phyloP scores from a whole-genome alignment of 345 rosid species.

The Excoecaria cochinchinensis region DNA sequence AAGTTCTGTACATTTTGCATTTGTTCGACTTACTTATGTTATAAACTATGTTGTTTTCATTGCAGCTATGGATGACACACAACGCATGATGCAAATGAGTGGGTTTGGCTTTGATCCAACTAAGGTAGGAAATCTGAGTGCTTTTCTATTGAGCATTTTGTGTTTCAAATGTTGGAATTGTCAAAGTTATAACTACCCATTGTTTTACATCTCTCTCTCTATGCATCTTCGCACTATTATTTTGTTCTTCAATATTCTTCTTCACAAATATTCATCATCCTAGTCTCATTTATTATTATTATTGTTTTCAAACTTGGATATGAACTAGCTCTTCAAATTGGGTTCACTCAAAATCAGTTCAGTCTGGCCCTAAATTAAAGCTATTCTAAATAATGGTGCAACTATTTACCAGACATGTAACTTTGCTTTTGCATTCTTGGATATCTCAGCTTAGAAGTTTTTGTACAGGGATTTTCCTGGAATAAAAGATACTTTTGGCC shows the following conservation, averaged over 20 bases:
- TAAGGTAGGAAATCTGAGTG: conserved; percentile 49
- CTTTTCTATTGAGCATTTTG: conserved; percentile 13
- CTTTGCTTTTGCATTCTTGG: background rate
- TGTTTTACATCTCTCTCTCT: background rate
- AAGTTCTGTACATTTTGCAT: background rate
- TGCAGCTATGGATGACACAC: conserved; percentile 88
- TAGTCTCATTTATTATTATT: background rate
- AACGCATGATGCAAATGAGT: conserved; percentile 99
- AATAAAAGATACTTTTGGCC: background rate
- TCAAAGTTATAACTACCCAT: conserved; percentile 4
- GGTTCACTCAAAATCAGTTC: background rate
- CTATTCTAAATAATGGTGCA: background rate
- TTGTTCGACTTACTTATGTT: background rate
- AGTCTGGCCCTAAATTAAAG: too few relatives aligned
- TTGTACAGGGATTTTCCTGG: background rate
- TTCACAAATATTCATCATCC: background rate
- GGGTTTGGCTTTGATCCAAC: conserved; percentile 92
- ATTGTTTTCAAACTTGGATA: background rate
- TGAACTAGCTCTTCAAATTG: background rate
- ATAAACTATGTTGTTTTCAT: conserved; percentile 5
- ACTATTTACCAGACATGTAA: background rate
- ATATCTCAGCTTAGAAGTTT: background rate
- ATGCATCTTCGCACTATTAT: background rate
- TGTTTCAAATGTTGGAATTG: background rate
- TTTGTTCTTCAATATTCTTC: background rate